Percentiles rank a stretch among this genome's conserved stretches.
Conservation (phyloP, 345 rosid genomes). For the Brassica rapa region DNA sequence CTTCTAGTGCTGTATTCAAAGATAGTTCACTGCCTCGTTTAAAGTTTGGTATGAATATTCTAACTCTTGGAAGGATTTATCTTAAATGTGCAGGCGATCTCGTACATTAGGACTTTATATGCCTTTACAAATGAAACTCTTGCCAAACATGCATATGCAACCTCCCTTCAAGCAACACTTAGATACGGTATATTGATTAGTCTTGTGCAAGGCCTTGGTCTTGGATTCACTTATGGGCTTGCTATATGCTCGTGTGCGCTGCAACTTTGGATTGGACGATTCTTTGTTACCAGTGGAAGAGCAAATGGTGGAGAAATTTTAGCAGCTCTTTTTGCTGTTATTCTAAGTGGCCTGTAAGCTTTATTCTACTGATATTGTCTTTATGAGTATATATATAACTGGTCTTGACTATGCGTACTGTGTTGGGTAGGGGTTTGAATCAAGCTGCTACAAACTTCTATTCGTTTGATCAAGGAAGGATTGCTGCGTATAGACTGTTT, state of each 20-base stretch:
- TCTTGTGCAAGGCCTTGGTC: constrained; percentile 99
- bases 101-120: constrained; percentile 82
- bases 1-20: constrained; percentile 10
- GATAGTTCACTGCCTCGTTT: constrained; percentile 3
- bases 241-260: constrained; percentile 99
- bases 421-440: constrained; percentile 76
- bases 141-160: constrained; percentile 98
- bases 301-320: constrained; percentile 95
- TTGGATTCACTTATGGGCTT: constrained; percentile 98
- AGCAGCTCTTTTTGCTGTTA: constrained; percentile 90
- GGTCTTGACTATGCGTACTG: constrained; percentile 46
- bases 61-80: constrained; percentile 20
- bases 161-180: constrained; percentile 93
- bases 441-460: constrained; percentile 99
- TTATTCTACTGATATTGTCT: constrained; percentile 27
- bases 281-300: constrained; percentile 57
- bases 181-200: constrained; percentile 94
- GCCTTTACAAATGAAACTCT: constrained; percentile 97
- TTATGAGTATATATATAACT: constrained; percentile 29
- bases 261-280: constrained; percentile 96
- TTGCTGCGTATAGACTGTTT: constrained; percentile 97
- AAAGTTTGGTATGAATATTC: constrained; percentile 11
- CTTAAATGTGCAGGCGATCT: constrained; percentile 75
- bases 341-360: constrained; percentile 98
- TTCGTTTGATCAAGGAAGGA: constrained; percentile 98